These are phyloP conservation scores for Thelonectria blattea DNA, from an alignment of 2,329 filamentous ascomycete genomes.

Conservation along the genomic window DNA sequence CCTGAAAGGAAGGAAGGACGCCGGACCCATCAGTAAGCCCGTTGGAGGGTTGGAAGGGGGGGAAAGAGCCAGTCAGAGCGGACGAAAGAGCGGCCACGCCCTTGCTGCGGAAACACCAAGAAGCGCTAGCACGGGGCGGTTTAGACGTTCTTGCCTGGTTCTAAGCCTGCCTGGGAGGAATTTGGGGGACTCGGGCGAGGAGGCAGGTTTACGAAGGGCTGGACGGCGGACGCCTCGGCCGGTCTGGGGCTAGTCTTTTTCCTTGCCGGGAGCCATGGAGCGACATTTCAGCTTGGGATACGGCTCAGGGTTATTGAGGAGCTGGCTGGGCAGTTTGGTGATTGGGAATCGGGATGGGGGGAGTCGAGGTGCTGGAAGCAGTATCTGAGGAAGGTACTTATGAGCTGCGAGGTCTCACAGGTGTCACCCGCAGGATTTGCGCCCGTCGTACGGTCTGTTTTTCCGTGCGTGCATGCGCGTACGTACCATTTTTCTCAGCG, in stretches of 20 bases:
- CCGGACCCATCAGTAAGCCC: neutral
- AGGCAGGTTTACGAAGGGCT: neutral
- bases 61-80: neutral
- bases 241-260: neutral
- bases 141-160: neutral
- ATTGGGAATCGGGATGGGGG: too few species aligned
- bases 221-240: conserved; percentile 2
- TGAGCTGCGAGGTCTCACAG: neutral
- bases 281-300: neutral
- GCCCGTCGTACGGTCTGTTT: neutral
- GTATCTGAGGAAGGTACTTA: neutral
- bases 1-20: conserved; percentile 10
- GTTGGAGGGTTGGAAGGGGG: neutral
- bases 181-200: too few species aligned
- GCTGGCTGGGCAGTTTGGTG: neutral
- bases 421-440: neutral
- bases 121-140: conserved; percentile 15
- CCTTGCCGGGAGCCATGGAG: neutral
- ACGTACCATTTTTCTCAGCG: neutral
- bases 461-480: neutral
- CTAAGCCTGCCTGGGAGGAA: too few species aligned
- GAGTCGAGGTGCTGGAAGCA: too few species aligned
- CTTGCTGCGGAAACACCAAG: conserved; percentile 16
- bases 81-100: conserved; percentile 6
- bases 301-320: neutral